Base-by-base conservation (phyloP, 306 rosid genomes). In the Dryas drummondii region DNA sequence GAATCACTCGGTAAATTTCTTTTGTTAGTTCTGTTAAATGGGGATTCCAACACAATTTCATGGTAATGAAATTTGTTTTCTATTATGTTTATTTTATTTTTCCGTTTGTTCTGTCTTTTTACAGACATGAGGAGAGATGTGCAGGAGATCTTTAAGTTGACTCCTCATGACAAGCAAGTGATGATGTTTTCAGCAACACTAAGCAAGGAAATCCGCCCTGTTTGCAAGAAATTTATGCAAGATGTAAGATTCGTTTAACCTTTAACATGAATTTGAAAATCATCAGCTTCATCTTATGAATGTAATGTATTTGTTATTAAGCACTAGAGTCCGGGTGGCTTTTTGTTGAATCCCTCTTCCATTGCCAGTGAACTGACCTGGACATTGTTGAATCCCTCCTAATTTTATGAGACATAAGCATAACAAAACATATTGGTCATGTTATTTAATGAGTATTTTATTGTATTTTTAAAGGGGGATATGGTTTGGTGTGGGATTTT, bases 141-240 rank as follows among this genome's bases (percentile, higher is more conserved):
- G 79, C 96, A 90, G 68, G 92, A 84, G 77, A 90, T 88, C 67
- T 88, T 90, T 76, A 90, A 81, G 82, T 41, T 86, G 84, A 90
- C 96, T 67, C 96, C 96, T 48, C 96, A 90, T 77, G 91, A 90
- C 74, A 90, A 90, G 82, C 91, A 90, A 84, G 96, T 88, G 75
- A 90, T 90, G 96, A 90, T 90, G 92, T 88, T 90, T 86, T 88
- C 96, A 11, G 92, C 92, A 52, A 90, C 92, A 14, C 91, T 90
- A 57, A 90, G 91, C 80, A 88, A 88, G 79, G 96, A 90, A 51
- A 90, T 90, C 49, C 89, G 92, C 32, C 92, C 92, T 75, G 92
- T 90, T 73, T 90, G 96, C 92, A 90, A 90, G 87, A 90, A 90
- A 22, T 90, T 90, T 78, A 90, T 90, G 96, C 92, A 90, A 86